These are phyloP conservation scores for Pseudognaphalium luteoalbum DNA, from an alignment of 129 eudicot genomes.

Conservation along the genomic window DNA sequence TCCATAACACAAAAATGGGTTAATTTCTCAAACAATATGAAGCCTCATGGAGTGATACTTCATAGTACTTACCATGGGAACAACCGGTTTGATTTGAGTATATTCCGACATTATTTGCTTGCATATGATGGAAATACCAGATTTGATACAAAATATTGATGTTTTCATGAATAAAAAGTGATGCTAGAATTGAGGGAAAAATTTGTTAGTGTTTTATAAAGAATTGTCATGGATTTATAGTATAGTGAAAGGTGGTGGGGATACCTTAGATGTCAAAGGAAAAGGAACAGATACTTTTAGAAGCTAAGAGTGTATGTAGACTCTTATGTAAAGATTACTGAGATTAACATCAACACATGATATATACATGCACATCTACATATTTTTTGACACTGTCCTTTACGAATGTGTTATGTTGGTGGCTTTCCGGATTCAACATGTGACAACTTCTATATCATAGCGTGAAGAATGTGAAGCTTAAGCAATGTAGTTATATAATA, in stretches of 20 bases:
- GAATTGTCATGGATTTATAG: conserved; percentile 49
- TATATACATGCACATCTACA: conserved; percentile 8
- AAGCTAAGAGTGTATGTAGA: conserved; percentile 28
- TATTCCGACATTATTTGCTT: conserved; percentile 49
- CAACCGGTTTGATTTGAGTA: conserved; percentile 41
- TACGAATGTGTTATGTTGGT: conserved; percentile 35
- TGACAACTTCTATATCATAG: conserved; percentile 20
- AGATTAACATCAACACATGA: conserved; percentile 29
- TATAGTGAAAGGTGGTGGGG: conserved; percentile 44
- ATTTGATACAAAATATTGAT: conserved; percentile 31
- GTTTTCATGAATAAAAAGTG: conserved; percentile 29
- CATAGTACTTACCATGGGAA: conserved; percentile 48
- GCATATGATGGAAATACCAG: conserved; percentile 30
- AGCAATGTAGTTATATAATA: conserved; percentile 22
- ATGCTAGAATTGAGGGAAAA: conserved; percentile 27
- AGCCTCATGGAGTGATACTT: conserved; percentile 23
- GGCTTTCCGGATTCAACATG: conserved; percentile 26
- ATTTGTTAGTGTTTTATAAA: conserved; percentile 25
- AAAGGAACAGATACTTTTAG: conserved; percentile 24
- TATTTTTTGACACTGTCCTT: background rate
- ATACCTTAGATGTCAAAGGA: conserved; percentile 23
- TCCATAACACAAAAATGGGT: conserved; percentile 9
- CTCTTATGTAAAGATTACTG: conserved; percentile 21
- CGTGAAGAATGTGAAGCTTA: conserved; percentile 34
- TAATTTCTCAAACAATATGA: conserved; percentile 7